Evolutionary conservation across 768 basidiomycete species (phyloP).

Genomic region (Dentipellis fragilis): DNA sequence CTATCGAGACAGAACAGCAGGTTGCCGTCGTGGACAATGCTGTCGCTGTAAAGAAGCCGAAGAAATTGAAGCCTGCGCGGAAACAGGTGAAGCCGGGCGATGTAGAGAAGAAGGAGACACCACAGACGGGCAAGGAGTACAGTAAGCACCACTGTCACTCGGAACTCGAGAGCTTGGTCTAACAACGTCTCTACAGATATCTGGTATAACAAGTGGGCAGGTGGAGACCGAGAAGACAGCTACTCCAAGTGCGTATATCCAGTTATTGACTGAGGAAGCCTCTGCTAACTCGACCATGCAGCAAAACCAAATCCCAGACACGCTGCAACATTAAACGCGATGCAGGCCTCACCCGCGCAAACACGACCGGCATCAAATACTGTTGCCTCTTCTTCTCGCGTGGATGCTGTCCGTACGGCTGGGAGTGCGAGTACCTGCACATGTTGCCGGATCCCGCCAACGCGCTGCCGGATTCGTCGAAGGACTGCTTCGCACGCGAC

Average conservation of each 20-base stretch:
- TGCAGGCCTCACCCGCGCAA: constrained; percentile 88
- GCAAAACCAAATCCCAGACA: constrained; percentile 91
- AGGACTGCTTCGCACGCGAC: constrained; percentile 95
- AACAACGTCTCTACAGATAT: constrained; percentile 45
- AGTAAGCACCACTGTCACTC: constrained; percentile 44
- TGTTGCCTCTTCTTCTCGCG: constrained; percentile 92
- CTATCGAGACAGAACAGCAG: constrained; percentile 6
- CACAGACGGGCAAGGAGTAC: constrained; percentile 93
- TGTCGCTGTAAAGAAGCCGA: constrained; percentile 23
- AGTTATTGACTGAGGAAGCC: neutral
- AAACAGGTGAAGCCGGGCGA: constrained; percentile 90
- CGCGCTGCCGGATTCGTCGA: constrained; percentile 78
- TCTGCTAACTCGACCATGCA: constrained; percentile 21
- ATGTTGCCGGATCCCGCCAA: constrained; percentile 64
- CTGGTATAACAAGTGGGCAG: constrained; percentile 99
- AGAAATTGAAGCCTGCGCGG: constrained; percentile 83
- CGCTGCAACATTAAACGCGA: constrained; percentile 84
- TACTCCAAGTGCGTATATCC: constrained; percentile 72
- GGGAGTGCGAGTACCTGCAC: constrained; percentile 97
- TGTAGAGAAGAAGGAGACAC: constrained; percentile 79
- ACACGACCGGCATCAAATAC: constrained; percentile 88
- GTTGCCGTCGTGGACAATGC: neutral
- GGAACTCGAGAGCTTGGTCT: neutral
- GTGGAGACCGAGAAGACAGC: constrained; percentile 92
- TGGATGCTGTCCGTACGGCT: constrained; percentile 96